Evolutionary conservation across 768 basidiomycete genomes (phyloP).

Genomic region (Amanita subjunquillea): DNA sequence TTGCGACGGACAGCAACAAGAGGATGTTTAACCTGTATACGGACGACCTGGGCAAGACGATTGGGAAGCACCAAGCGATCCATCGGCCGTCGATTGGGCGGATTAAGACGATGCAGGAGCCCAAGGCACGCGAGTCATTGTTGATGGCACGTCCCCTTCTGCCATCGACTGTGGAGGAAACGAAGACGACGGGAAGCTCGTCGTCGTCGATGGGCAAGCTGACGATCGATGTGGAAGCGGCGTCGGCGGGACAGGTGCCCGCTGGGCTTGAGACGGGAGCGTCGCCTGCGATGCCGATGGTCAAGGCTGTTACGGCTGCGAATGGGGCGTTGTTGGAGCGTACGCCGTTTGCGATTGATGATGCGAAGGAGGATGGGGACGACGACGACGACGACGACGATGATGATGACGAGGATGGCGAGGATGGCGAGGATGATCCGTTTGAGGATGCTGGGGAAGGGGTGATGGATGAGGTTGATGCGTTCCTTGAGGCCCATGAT

Average conservation of each 20-base stretch:
- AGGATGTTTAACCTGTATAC: slow-evolving; percentile 89
- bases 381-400: slow-evolving; percentile 27
- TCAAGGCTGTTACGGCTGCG: slow-evolving; percentile 67
- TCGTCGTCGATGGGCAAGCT: slow-evolving; percentile 15
- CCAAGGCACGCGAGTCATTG: slow-evolving; percentile 80
- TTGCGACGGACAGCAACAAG: slow-evolving; percentile 87
- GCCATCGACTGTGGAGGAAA: slow-evolving; percentile 12
- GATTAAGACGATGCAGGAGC: slow-evolving; percentile 75
- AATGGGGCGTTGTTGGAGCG: slow-evolving; percentile 83
- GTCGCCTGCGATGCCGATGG: slow-evolving; percentile 52
- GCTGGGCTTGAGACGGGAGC: slow-evolving; percentile 26
- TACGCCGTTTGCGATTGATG: slow-evolving; percentile 88
- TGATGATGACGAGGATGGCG: slow-evolving; percentile 36
- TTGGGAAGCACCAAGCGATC: slow-evolving; percentile 86
- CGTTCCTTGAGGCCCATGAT: slow-evolving; percentile 91
- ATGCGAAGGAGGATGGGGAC: slow-evolving; percentile 62
- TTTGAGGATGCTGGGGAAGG: slow-evolving; percentile 34
- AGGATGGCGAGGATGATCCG: slow-evolving; percentile 23
- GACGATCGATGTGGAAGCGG: slow-evolving; percentile 33
- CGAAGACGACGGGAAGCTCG: not conserved
- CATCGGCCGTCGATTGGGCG: slow-evolving; percentile 82
- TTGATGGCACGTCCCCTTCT: slow-evolving; percentile 37
- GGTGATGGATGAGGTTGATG: slow-evolving; percentile 91
- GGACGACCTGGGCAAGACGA: slow-evolving; percentile 89
- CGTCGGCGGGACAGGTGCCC: slow-evolving; percentile 16